Evolutionary conservation across 2,329 filamentous ascomycete genomes (phyloP).

Genomic region (Paramyrothecium roridum): DNA sequence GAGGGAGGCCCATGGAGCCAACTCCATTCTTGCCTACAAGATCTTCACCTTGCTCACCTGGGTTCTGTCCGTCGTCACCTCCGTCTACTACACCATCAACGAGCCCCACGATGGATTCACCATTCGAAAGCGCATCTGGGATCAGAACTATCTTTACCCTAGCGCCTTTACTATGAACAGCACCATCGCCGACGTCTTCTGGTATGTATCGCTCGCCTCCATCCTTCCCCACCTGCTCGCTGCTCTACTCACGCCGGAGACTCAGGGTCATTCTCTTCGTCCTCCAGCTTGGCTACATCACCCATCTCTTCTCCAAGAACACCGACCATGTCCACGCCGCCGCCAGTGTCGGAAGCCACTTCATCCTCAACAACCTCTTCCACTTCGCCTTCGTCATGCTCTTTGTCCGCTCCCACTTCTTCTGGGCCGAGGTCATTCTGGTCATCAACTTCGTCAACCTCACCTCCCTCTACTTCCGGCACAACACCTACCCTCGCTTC

Average conservation of each 20-base stretch:
- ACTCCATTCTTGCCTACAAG: conserved; percentile 69
- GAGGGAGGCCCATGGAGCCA: conserved; percentile 61
- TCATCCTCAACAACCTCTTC: conserved; percentile 81
- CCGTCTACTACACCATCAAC: conserved; percentile 71
- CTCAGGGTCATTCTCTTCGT: conserved; percentile 69
- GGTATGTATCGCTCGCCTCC: conserved; percentile 41
- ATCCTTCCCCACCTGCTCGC: neutral
- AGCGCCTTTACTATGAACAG: conserved; percentile 77
- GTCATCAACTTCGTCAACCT: conserved; percentile 82
- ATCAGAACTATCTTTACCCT: conserved; percentile 61
- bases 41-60: conserved; percentile 71
- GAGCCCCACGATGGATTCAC: conserved; percentile 59
- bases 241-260: conserved; percentile 1
- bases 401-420: conserved; percentile 74
- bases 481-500: conserved; percentile 66
- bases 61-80: conserved; percentile 67
- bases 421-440: conserved; percentile 72
- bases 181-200: conserved; percentile 67
- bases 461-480: conserved; percentile 74
- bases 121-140: conserved; percentile 67
- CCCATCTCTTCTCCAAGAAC: conserved; percentile 70
- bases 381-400: conserved; percentile 80
- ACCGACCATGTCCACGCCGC: conserved; percentile 63
- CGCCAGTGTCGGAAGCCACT: conserved; percentile 77
- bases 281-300: conserved; percentile 72